Percentiles rank a stretch among this genome's conserved stretches.
Evolutionary conservation across 2,329 filamentous ascomycete genomes (phyloP).

Genomic region (Trichophyton schoenleinii): DNA sequence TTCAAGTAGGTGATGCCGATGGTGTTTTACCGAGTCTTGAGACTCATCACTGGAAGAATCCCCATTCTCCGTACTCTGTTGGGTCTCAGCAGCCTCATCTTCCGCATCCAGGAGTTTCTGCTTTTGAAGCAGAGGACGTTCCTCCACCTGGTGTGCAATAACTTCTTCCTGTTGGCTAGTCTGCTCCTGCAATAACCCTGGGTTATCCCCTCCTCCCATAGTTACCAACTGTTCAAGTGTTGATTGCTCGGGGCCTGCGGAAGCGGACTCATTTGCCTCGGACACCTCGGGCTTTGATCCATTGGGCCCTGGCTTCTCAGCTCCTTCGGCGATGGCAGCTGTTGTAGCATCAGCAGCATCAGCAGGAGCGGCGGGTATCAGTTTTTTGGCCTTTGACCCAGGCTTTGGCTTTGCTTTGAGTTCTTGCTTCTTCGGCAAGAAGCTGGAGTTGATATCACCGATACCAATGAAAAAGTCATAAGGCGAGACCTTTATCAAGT

Average conservation of each 20-base stretch:
- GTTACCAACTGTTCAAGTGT: constrained; percentile 64
- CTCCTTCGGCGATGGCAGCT: not conserved
- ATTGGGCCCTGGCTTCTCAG: constrained; percentile 22
- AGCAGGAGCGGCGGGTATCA: not conserved
- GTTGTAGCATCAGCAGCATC: not conserved
- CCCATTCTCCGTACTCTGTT: constrained; percentile 35
- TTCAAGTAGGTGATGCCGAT: constrained; percentile 63
- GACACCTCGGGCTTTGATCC: constrained; percentile 16
- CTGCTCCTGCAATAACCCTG: constrained; percentile 58
- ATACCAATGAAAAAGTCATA: constrained; percentile 98
- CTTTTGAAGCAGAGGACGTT: constrained; percentile 79
- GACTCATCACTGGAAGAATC: constrained; percentile 30
- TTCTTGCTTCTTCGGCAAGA: constrained; percentile 62
- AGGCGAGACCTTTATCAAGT: constrained; percentile 85
- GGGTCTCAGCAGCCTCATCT: constrained; percentile 49
- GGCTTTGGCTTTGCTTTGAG: constrained; percentile 36
- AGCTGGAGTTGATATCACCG: constrained; percentile 96
- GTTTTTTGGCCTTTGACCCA: constrained; percentile 18
- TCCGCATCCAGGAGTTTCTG: constrained; percentile 84
- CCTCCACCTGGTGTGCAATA: constrained; percentile 76
- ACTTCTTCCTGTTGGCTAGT: constrained; percentile 74
- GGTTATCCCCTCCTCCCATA: constrained; percentile 60
- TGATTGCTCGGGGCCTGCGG: constrained; percentile 30
- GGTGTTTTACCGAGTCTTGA: constrained; percentile 28
- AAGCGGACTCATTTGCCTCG: constrained; percentile 14